Evolutionary conservation across 2,329 filamentous ascomycete species (phyloP).

Genomic region (Calonectria crousiana): DNA sequence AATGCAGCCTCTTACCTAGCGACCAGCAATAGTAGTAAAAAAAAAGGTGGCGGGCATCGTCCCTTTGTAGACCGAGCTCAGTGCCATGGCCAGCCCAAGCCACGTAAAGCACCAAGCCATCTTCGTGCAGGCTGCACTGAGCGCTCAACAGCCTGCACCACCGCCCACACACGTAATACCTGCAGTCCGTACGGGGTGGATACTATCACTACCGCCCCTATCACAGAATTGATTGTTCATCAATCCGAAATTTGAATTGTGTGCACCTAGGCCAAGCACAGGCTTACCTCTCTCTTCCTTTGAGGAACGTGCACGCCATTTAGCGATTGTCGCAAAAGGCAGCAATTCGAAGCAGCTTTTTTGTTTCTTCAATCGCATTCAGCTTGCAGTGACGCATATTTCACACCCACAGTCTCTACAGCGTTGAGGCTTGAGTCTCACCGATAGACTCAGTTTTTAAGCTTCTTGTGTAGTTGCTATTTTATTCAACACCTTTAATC

Average conservation of each 20-base stretch:
- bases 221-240: slow-evolving; percentile 7
- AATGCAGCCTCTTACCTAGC: slow-evolving; percentile 5
- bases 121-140: not conserved
- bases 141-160: slow-evolving; percentile 2
- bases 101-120: slow-evolving; percentile 20
- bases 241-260: slow-evolving; percentile 7
- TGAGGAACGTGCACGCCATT: slow-evolving; percentile 5
- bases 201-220: not conserved
- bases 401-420: slow-evolving; percentile 14
- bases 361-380: slow-evolving; percentile 6
- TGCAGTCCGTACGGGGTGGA: slow-evolving; percentile 8
- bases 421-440: slow-evolving; percentile 15
- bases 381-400: slow-evolving; percentile 11
- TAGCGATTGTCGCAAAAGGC: slow-evolving; percentile 5
- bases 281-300: not conserved
- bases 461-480: slow-evolving; percentile 4
- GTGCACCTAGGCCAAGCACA: not conserved
- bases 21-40: slow-evolving; percentile 2
- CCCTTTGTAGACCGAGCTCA: slow-evolving; percentile 18
- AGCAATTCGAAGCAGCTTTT: not conserved
- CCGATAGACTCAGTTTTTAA: slow-evolving; percentile 12
- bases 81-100: slow-evolving; percentile 6
- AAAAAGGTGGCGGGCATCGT: slow-evolving; percentile 10
- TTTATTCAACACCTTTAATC: not conserved
- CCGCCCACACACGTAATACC: not conserved